Conservation (phyloP, 768 basidiomycete genomes). For the Daedalea quercina region DNA sequence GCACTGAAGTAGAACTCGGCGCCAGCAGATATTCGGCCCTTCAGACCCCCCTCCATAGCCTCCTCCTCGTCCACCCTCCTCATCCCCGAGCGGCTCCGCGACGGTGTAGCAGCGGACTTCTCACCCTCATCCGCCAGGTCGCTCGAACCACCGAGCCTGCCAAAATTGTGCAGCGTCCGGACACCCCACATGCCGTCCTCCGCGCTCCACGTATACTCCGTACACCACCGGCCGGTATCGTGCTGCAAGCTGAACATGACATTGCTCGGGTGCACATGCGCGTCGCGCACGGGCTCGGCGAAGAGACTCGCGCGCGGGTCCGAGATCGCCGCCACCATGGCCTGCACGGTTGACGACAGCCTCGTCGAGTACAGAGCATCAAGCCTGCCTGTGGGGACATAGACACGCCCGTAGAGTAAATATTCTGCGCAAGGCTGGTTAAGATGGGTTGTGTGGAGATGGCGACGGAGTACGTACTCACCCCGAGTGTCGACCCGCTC, state of each 20-base stretch:
- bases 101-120: constrained; percentile 22
- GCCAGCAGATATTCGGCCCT: constrained; percentile 85
- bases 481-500: constrained; percentile 72
- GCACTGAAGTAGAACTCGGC: constrained; percentile 93
- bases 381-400: constrained; percentile 81
- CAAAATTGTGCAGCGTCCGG: constrained; percentile 88
- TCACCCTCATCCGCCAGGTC: constrained; percentile 28
- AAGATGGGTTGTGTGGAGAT: constrained; percentile 17
- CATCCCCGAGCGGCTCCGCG: constrained; percentile 22
- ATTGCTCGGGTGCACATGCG: constrained; percentile 43
- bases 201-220: constrained; percentile 91
- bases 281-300: constrained; percentile 35
- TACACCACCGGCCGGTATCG: constrained; percentile 87
- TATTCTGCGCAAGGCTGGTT: constrained; percentile 58
- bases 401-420: constrained; percentile 86
- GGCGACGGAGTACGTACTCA: constrained; percentile 26
- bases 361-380: constrained; percentile 88
- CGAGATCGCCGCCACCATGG: constrained; percentile 80
- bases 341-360: constrained; percentile 71
- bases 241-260: constrained; percentile 85
- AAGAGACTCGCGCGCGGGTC: constrained; percentile 54
- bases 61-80: constrained; percentile 96
- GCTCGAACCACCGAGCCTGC: constrained; percentile 43
- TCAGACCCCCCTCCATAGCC: constrained; percentile 83
- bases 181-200: constrained; percentile 93